Base-by-base conservation (phyloP, 306 rosid genomes). In the Pueraria montana region DNA sequence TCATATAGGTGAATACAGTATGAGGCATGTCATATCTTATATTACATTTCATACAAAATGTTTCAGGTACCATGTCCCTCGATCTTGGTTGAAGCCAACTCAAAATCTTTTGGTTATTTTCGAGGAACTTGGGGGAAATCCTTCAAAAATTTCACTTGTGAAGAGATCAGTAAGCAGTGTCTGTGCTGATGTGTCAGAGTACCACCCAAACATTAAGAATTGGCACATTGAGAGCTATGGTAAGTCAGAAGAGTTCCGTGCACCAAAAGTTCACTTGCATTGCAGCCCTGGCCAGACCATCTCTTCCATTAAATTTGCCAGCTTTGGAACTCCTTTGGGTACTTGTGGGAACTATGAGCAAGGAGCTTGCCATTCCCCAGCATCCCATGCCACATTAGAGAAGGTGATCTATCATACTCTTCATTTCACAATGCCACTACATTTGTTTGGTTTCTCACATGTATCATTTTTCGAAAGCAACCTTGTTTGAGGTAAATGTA, bases 61-160 rank as follows among this genome's bases (percentile, higher is more conserved):
- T 88, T 77, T 84, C 83, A 94, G 98, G 97, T 94, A 94, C 87
- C 97, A 94, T 38, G 92, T 92, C 50, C 98, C 97, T 23, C 87
- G 90, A 53, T 91, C 98, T 63, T 94, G 97, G 97, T 62, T 94
- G 88, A 92, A 89, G 86, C 90, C 90, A 49, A 80, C 88, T 8
- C 84, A 87, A 45, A 94, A 94, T 78, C 85, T 87, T 2, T 53
- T 94, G 77, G 94, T 94, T 34, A 76, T 94, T 72, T 91, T 94
- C 0, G 98, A 92, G 89, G 98, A 94, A 88, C 69, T 86, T 7
- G 92, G 94, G 8, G 98, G 96, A 78, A 83, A 94, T 76, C 87
- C 88, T 52, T 87, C 91, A 5, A 87, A 63, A 52, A 82, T 92
- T 64, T 63, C 89, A 13, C 90, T 94, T 61, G 91, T 90, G 2